These are phyloP conservation scores for Paecilomyces sp. DNA, from an alignment of 2,329 filamentous ascomycete species.

Conservation along the genomic window DNA sequence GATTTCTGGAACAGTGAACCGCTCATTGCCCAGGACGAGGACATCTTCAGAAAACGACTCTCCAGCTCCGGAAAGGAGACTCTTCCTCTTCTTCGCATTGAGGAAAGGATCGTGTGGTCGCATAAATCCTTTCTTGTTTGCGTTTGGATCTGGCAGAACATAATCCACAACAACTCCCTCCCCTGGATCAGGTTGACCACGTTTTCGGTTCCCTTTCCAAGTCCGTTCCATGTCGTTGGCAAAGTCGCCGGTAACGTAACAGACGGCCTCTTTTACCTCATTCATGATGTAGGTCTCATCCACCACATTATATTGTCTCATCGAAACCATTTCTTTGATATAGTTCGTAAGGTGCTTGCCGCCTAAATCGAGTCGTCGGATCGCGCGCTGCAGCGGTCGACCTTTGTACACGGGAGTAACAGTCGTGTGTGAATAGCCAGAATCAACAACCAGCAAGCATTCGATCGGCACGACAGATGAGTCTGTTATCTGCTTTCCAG, in stretches of 20 bases:
- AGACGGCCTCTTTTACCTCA: conserved; percentile 87
- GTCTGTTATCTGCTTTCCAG: conserved; percentile 36
- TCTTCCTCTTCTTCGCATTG: conserved; percentile 46
- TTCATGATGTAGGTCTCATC: conserved; percentile 92
- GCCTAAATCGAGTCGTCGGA: conserved; percentile 80
- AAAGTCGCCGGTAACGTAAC: conserved; percentile 77
- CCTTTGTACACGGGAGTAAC: conserved; percentile 80
- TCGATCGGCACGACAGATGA: conserved; percentile 55
- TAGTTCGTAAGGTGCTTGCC: conserved; percentile 93
- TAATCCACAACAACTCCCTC: conserved; percentile 73
- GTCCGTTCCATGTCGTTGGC: conserved; percentile 67
- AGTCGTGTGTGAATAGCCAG: conserved; percentile 87
- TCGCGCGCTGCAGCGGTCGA: conserved; percentile 68
- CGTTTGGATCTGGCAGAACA: conserved; percentile 74
- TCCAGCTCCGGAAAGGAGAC: conserved; percentile 40
- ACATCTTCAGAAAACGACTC: conserved; percentile 62
- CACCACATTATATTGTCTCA: conserved; percentile 91
- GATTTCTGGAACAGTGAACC: conserved; percentile 83
- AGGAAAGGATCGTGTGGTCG: conserved; percentile 68
- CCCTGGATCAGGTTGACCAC: conserved; percentile 16
- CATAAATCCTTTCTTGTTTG: conserved; percentile 58
- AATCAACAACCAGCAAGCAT: conserved; percentile 80
- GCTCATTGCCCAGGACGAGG: conserved; percentile 81
- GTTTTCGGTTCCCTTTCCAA: conserved; percentile 66
- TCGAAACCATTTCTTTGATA: conserved; percentile 78